Evolutionary conservation across 345 rosid species (phyloP).

Genomic region (Fremontodendron californicum): DNA sequence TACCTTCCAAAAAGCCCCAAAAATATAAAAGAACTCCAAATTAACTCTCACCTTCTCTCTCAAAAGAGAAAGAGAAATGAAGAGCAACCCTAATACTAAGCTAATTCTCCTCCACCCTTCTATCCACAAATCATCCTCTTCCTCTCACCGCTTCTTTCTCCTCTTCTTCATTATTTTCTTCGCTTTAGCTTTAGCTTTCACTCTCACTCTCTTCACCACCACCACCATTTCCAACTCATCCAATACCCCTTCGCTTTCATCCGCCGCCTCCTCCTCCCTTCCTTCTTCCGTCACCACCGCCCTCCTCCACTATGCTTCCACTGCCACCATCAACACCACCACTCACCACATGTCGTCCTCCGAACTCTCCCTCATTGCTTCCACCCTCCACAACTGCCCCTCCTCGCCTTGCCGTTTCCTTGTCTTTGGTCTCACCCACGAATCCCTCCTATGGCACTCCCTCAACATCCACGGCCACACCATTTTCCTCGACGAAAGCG

Average conservation of each 20-base stretch:
- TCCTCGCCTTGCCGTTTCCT: conserved; percentile 53
- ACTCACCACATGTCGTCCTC: conserved; percentile 48
- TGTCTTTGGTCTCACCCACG: conserved; percentile 77
- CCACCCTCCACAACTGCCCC: conserved; percentile 41
- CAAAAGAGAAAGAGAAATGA: conserved; percentile 32
- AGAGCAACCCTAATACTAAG: conserved; percentile 55
- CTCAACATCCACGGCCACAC: conserved; percentile 72
- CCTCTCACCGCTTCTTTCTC: conserved; percentile 41
- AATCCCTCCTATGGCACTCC: conserved; percentile 79
- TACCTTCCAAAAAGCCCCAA: neutral
- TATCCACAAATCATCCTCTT: conserved; percentile 39
- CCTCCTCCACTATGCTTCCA: conserved; percentile 67
- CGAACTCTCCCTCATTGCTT: conserved; percentile 58
- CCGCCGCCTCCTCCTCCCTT: conserved; percentile 32
- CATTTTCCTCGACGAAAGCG: conserved; percentile 71
- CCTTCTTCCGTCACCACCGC: conserved; percentile 49
- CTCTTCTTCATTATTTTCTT: conserved; percentile 58
- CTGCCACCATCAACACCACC: conserved; percentile 43
- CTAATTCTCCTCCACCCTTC: conserved; percentile 71
- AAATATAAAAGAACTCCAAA: neutral
- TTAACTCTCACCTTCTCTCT: no score
- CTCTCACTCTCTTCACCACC: conserved; percentile 53
- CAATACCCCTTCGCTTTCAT: conserved; percentile 25
- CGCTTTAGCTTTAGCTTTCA: conserved; percentile 64
- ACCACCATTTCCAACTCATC: conserved; percentile 23